Evolutionary conservation across 441 rosid genomes (phyloP), one percentile per base, ranked within the genome.

Genomic region (Erysimum cheiri): DNA sequence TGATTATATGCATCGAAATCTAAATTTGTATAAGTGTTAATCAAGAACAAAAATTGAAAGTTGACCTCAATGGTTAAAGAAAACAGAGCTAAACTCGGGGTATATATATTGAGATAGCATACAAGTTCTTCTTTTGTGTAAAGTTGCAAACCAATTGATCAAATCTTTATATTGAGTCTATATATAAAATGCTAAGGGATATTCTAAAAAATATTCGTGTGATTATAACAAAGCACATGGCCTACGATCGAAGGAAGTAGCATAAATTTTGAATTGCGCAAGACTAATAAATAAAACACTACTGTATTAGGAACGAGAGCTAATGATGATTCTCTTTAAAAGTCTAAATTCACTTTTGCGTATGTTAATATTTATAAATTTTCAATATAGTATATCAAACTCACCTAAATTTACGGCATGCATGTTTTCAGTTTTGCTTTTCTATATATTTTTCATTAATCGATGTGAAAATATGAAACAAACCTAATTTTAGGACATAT

Each of bases 151-250:
- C 31, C n/a, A 47, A 0, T 15, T 15, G 58, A 31, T 58, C 48
- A 35, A 14, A 37, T 48, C 19, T 31, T 52, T 31, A 8, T 40
- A 36, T 15, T 11, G 40, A 35, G 17, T 32, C 48, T 69, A 7
- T 1, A 19, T 37, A 39, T 52, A 22, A 4, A n/a, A 11, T 12
- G 2, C 31, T 5, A 37, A 32, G 13, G 36, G 8, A 35, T 24
- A 22, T n/a, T 5, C 29, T 1, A 0, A 26, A n/a, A 33, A 14
- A 44, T 19, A 73, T 67, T 60, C 19, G 10, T 61, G 65, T 37
- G 69, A 54, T 68, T 46, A 61, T 68, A 48, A 46, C 69, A 8
- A 53, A 37, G 59, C 78, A 74, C 65, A 67, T 68, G 65, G 70
- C 54, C 26, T 37, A 31, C 61, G 46, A 54, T 47, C 14, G 4